A percentile compares a stretch with the other conserved stretches of the same genome.
These are phyloP conservation scores for Apiotrichum gamsii DNA, from an alignment of 1,284 basidiomycete species.

Conservation along the genomic window DNA sequence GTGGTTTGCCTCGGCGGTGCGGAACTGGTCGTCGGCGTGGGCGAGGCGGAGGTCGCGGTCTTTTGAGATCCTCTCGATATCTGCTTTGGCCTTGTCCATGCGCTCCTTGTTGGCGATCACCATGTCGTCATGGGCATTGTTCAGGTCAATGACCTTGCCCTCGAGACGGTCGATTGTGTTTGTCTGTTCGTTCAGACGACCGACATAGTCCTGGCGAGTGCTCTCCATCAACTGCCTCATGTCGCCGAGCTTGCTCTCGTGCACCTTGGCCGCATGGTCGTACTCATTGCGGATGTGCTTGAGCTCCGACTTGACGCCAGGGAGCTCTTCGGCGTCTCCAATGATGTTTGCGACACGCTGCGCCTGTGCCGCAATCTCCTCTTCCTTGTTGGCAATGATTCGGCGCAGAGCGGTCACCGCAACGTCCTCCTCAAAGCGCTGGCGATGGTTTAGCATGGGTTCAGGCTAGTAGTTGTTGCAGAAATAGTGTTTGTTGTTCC, in stretches of 20 bases:
- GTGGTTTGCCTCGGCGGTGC: too few relatives aligned
- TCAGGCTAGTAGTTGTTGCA: too few relatives aligned
- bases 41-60: not conserved
- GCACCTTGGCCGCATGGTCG: slow-evolving; percentile 7
- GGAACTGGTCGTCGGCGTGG: too few relatives aligned
- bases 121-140: slow-evolving; percentile 34
- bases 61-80: not conserved
- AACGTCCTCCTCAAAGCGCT: slow-evolving; percentile 33
- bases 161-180: slow-evolving; percentile 35
- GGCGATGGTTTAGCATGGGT: too few relatives aligned
- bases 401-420: slow-evolving; percentile 26
- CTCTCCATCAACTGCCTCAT: slow-evolving; percentile 26
- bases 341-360: slow-evolving; percentile 2
- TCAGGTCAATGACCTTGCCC: slow-evolving; percentile 29
- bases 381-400: slow-evolving; percentile 28
- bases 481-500: too few relatives aligned
- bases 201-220: slow-evolving; percentile 26
- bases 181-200: slow-evolving; percentile 24
- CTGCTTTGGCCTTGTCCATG: slow-evolving; percentile 5
- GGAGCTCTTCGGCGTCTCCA: slow-evolving; percentile 11
- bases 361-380: slow-evolving; percentile 19
- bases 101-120: slow-evolving; percentile 28
- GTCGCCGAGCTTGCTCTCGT: slow-evolving; percentile 21
- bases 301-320: slow-evolving; percentile 3
- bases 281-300: slow-evolving; percentile 18